These are phyloP conservation scores for Aureobasidium sp. DNA, from an alignment of 2,329 filamentous ascomycete species.

Conservation along the genomic window DNA sequence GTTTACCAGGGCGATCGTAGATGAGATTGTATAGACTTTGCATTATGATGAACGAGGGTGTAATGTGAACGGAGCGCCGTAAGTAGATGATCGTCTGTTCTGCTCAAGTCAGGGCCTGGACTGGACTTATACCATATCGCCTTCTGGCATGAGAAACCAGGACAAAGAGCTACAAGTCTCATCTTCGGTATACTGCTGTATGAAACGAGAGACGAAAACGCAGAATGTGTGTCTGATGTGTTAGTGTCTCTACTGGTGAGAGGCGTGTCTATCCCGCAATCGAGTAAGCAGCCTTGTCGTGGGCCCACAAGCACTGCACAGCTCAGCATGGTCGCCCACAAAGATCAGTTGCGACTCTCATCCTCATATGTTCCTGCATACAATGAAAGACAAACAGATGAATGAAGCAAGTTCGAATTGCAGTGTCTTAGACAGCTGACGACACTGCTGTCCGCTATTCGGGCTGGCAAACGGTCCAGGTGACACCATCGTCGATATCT, in stretches of 20 bases:
- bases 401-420: neutral
- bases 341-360: neutral
- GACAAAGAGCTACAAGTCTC: neutral
- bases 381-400: neutral
- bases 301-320: neutral
- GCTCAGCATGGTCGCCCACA: neutral
- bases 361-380: neutral
- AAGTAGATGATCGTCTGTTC: too few relatives aligned
- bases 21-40: too few relatives aligned
- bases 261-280: neutral
- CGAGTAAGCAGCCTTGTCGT: neutral
- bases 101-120: too few relatives aligned
- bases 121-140: neutral
- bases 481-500: too few relatives aligned
- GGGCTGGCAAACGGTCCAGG: too few relatives aligned
- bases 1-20: too few relatives aligned
- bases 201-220: neutral
- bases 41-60: too few relatives aligned
- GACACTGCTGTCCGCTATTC: too few relatives aligned
- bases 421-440: neutral
- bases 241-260: neutral
- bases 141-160: neutral
- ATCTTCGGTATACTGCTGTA: neutral
- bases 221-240: neutral
- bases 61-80: too few relatives aligned